Base-by-base conservation (phyloP, 1,284 basidiomycete species). In the Boletellus deceptivus region DNA sequence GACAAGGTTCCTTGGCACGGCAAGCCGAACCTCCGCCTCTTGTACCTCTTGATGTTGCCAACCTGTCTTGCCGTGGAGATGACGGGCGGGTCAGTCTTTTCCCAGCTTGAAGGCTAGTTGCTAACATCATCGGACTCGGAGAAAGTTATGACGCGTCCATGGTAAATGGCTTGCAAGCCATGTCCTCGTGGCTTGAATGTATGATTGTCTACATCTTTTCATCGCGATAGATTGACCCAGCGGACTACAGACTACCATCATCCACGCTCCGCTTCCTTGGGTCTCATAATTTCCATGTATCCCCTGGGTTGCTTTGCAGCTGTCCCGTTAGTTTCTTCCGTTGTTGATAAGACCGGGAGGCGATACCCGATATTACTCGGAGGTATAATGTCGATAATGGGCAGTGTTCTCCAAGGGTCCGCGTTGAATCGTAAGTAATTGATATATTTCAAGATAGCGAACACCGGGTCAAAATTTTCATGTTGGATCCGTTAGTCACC, bases 41-140 rank as follows among this genome's bases (percentile, higher is more conserved):
- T 53, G 64, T 83, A 82, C 61, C 47, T 82, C 20, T 50, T 80
- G 47, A 70, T 82, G 60, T 67, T 80, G 54, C 80, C 80, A 20
- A 80, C 80, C 38, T 81, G 79, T 59, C 75, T 83, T 31, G 81
- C 79, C 27, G 79, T 81, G 14, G 80, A 82, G 60, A 80, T 82
- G 78, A 82, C 80, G 1, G 77, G 75, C 59, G 80, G 80, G 78
- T 78, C 50, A 52, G 75, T 62, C 24, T 31, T 34, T 74, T 75
- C 24, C 24, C 24, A 25, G 24, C 7, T 6, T 11, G 73, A 2
- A 18, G 14, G n/a, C 9, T 11, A 20, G 7, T 29, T 29, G 24
- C 6, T 4, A 22, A 3, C 2, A 6, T 6, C 24, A 25, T 20
- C 20, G 20, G 20, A 20, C 20, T 18, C 43, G 20, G 17, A 18